Conservation (phyloP, 129 eudicot genomes). For the Glebionis coronaria region DNA sequence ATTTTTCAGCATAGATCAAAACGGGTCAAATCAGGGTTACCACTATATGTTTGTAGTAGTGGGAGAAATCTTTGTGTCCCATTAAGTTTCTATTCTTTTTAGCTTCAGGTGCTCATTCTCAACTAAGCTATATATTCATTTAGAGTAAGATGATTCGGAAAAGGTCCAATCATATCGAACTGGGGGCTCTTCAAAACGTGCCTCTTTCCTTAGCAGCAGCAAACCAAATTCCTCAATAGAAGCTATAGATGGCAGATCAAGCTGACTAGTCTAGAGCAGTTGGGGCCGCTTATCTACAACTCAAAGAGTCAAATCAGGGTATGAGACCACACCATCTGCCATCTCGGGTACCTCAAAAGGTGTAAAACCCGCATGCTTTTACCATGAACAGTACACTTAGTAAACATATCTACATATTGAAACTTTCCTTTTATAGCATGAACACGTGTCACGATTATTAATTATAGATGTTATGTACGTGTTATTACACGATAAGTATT, state of each 20-base stretch:
- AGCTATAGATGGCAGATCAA: constrained; percentile 53
- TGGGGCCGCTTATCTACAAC: constrained; percentile 62
- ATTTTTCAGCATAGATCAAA: too few relatives aligned
- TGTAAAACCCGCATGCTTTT: too few relatives aligned
- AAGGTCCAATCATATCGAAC: constrained; percentile 55
- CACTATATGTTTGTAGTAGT: background rate
- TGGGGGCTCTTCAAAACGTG: constrained; percentile 72
- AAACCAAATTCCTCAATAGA: constrained; percentile 72
- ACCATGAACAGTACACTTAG: too few relatives aligned
- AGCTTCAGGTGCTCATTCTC: background rate
- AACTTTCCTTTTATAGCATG: too few relatives aligned
- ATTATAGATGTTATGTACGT: too few relatives aligned
- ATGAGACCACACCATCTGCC: constrained; percentile 46
- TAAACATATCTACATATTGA: too few relatives aligned
- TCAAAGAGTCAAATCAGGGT: constrained; percentile 51
- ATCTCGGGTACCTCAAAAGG: constrained; percentile 60
- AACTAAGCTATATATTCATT: constrained; percentile 7
- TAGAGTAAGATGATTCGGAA: constrained; percentile 67
- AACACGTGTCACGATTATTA: too few relatives aligned
- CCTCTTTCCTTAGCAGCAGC: constrained; percentile 54
- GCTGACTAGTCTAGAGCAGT: constrained; percentile 48
- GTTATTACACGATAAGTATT: too few relatives aligned
- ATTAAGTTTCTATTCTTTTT: background rate
- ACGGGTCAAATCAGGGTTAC: too few relatives aligned
- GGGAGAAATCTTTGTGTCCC: background rate